These are phyloP conservation scores for Sarcocystis neurona DNA, from an alignment of 169 alveolate species.

Conservation along the genomic window DNA sequence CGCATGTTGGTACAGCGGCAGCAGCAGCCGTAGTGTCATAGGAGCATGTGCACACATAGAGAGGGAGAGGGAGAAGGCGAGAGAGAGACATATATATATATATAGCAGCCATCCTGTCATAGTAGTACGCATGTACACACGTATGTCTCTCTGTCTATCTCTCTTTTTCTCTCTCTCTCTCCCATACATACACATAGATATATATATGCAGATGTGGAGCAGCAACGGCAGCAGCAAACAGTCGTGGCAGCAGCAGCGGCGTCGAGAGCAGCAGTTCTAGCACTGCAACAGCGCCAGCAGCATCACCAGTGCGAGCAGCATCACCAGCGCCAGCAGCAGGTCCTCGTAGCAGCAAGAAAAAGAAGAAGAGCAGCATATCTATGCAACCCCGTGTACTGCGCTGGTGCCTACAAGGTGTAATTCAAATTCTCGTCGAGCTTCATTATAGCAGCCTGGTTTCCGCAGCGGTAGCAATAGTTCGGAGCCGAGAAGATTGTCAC, in stretches of 20 bases:
- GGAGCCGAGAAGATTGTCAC: constrained; percentile 99
- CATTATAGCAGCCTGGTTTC: constrained; percentile 97
- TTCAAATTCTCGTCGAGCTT: constrained; percentile 93
- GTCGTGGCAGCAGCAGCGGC: neutral
- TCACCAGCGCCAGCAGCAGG: neutral
- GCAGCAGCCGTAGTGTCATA: no score
- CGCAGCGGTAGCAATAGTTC: constrained; percentile 99
- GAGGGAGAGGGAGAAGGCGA: no score
- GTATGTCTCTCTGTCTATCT: neutral
- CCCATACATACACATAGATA: no score
- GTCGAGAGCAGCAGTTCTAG: neutral
- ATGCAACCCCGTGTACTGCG: neutral
- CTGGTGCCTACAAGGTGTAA: constrained; percentile 58
- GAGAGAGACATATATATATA: neutral
- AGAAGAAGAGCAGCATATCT: neutral
- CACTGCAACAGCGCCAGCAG: no score
- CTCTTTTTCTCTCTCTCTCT: no score
- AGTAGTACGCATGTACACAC: neutral
- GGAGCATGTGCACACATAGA: no score
- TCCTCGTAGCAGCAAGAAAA: neutral
- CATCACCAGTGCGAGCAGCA: neutral
- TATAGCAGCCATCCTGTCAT: no score
- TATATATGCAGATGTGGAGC: neutral
- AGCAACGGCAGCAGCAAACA: neutral
- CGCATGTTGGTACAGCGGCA: no score